These are phyloP conservation scores for Amylostereum areolatum DNA, from an alignment of 1,284 basidiomycete genomes.

Conservation along the genomic window DNA sequence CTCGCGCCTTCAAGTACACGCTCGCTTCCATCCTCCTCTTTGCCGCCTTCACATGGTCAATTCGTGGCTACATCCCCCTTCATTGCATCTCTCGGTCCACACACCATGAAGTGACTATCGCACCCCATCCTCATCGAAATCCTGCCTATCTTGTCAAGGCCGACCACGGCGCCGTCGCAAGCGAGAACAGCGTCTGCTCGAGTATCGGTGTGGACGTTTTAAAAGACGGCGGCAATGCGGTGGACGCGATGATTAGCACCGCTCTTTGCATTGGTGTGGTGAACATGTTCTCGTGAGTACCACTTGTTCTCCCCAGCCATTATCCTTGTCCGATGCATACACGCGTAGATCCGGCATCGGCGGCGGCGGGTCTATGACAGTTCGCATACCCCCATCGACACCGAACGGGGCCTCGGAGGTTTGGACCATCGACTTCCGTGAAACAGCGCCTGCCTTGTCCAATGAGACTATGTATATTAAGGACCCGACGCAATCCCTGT, in stretches of 20 bases:
- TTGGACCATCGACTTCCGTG: slow-evolving; percentile 83
- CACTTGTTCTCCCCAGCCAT: background rate
- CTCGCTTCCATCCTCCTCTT: too few relatives aligned
- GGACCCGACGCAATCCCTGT: slow-evolving; percentile 44
- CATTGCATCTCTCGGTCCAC: background rate
- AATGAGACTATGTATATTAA: slow-evolving; percentile 72
- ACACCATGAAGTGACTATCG: background rate
- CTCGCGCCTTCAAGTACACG: too few relatives aligned
- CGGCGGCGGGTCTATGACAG: slow-evolving; percentile 89
- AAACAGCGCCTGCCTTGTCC: slow-evolving; percentile 72
- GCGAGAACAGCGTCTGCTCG: slow-evolving; percentile 82
- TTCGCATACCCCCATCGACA: slow-evolving; percentile 63
- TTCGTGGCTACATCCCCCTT: too few relatives aligned
- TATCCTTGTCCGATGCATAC: background rate
- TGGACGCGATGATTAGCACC: slow-evolving; percentile 81
- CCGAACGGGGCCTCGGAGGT: slow-evolving; percentile 48
- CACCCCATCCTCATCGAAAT: slow-evolving; percentile 33
- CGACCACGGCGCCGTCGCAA: slow-evolving; percentile 77
- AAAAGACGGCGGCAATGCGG: slow-evolving; percentile 83
- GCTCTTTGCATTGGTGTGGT: slow-evolving; percentile 83
- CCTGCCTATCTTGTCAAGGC: slow-evolving; percentile 73
- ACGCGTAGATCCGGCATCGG: slow-evolving; percentile 71
- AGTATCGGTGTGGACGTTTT: slow-evolving; percentile 74
- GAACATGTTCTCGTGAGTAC: slow-evolving; percentile 80
- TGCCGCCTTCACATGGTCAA: too few relatives aligned